A percentile compares a stretch with the other conserved stretches of the same genome.
These are phyloP conservation scores for Lactifluus pinguis DNA, from an alignment of 768 basidiomycete species.

Conservation along the genomic window DNA sequence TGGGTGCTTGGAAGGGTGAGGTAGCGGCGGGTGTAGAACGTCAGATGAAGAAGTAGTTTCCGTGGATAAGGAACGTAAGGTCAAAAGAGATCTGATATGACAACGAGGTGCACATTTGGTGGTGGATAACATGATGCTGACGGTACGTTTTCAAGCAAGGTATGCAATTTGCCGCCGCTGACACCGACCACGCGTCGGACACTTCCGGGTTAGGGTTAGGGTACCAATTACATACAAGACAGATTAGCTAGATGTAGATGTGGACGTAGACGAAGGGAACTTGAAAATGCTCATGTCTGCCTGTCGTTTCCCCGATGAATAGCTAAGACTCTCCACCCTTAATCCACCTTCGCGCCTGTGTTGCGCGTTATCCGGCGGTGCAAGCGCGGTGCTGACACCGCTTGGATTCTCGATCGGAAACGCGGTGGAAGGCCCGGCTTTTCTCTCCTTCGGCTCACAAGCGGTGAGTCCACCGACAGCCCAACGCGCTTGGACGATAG, in stretches of 20 bases:
- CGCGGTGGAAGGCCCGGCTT: not conserved
- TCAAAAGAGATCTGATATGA: not conserved
- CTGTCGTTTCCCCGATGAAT: not conserved
- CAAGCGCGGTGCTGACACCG: constrained; percentile 6
- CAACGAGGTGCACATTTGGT: constrained; percentile 3
- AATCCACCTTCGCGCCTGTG: constrained; percentile 7
- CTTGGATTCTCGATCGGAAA: not conserved
- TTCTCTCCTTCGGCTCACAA: constrained; percentile 6
- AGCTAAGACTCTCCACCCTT: constrained; percentile 2
- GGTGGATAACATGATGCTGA: constrained; percentile 14
- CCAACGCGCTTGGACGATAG: constrained; percentile 74
- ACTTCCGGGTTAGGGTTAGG: not conserved
- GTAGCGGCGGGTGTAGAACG: constrained; percentile 20
- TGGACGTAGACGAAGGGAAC: not conserved
- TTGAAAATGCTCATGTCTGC: not conserved
- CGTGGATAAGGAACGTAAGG: constrained; percentile 16
- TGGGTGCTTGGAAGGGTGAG: constrained; percentile 25
- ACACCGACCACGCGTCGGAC: not conserved
- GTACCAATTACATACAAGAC: no score
- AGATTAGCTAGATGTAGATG: not conserved
- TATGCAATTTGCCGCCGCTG: not conserved
- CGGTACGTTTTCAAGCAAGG: not conserved
- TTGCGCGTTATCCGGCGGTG: not conserved
- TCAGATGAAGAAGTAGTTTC: constrained; percentile 10
- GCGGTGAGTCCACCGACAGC: constrained; percentile 48